Evolutionary conservation across 345 rosid genomes (phyloP).

Genomic region (Carallia brachiata): DNA sequence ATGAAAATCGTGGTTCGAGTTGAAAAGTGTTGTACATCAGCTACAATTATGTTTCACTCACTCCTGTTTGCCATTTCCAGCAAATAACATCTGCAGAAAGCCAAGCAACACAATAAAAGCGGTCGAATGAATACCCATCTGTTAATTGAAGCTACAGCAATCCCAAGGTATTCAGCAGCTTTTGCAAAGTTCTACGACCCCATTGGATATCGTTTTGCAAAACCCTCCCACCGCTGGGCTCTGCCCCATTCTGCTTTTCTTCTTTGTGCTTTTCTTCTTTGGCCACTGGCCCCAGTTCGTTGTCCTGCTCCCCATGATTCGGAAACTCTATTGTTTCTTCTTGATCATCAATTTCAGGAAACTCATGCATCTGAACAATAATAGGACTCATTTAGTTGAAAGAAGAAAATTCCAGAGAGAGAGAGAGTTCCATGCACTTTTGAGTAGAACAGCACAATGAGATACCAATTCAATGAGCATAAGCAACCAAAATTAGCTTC

Average conservation of each 20-base stretch:
- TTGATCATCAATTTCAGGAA: slow-evolving; percentile 25
- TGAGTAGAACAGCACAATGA: too few species aligned
- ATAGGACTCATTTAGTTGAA: slow-evolving; percentile 8
- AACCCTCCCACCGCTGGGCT: slow-evolving; percentile 11
- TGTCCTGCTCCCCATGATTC: slow-evolving; percentile 13
- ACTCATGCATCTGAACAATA: slow-evolving; percentile 41
- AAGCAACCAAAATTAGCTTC: too few species aligned
- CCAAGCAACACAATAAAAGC: too few species aligned
- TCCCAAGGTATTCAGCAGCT: slow-evolving; percentile 52
- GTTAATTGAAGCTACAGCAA: slow-evolving; percentile 27
- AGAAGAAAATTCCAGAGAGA: background rate
- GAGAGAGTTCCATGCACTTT: too few species aligned
- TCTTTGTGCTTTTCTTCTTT: slow-evolving; percentile 12
- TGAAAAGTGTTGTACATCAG: too few species aligned
- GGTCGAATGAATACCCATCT: too few species aligned
- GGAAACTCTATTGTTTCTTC: slow-evolving; percentile 6
- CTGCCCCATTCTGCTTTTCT: slow-evolving; percentile 24
- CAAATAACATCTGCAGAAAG: too few species aligned
- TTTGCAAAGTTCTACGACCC: slow-evolving; percentile 60
- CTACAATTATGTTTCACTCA: too few species aligned
- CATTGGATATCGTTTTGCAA: slow-evolving; percentile 55
- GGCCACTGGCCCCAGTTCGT: slow-evolving; percentile 10
- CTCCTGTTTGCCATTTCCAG: too few species aligned
- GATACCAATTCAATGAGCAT: too few species aligned
- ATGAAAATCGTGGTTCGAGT: too few species aligned